These are phyloP conservation scores for Penicillium silybi DNA, from an alignment of 495 filamentous ascomycete species.

Conservation along the genomic window DNA sequence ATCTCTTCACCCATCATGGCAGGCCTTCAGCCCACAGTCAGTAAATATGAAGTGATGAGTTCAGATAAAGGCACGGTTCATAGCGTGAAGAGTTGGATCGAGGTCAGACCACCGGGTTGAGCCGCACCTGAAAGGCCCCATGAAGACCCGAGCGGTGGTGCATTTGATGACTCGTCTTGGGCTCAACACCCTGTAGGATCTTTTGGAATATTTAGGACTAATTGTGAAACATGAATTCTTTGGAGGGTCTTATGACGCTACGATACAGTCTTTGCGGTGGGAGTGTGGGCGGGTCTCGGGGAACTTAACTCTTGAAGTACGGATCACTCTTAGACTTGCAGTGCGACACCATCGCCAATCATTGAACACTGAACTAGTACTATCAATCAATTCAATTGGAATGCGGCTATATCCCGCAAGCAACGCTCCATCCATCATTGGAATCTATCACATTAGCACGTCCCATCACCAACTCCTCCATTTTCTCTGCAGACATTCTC, in stretches of 20 bases:
- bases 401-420: no score
- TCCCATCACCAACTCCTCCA: no score
- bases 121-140: background rate
- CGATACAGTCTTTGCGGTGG: no score
- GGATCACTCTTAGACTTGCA: no score
- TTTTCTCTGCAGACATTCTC: no score
- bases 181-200: background rate
- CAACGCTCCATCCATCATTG: no score
- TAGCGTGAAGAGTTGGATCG: background rate
- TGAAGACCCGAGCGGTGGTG: background rate
- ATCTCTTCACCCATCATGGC: background rate
- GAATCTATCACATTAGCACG: no score
- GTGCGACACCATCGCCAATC: no score
- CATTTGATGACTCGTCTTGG: background rate
- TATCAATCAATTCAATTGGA: no score
- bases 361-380: no score
- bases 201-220: background rate
- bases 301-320: no score
- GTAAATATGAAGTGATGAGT: background rate
- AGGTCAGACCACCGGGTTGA: background rate
- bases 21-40: background rate
- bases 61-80: background rate
- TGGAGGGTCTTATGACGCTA: background rate
- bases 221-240: background rate
- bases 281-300: no score